Evolutionary conservation across 257 asterid genomes (phyloP), one percentile per base, ranked within the genome.

Genomic region (Haberlea rhodopensis): DNA sequence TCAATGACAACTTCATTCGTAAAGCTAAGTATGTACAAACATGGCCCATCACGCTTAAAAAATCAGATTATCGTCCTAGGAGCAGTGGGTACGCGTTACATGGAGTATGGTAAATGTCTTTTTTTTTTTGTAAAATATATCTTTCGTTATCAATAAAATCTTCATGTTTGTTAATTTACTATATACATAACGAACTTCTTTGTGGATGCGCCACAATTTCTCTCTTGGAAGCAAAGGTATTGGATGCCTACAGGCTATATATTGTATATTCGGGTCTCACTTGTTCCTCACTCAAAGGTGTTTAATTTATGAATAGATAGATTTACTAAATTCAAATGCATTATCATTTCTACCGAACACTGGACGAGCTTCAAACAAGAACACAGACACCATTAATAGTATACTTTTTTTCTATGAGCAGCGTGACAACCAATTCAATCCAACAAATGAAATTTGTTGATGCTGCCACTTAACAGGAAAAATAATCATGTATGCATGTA

Each of bases 141-240:
- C 37, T 10, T n/a, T n/a, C n/a, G n/a, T n/a, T n/a, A n/a, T n/a
- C n/a, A n/a, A n/a, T n/a, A n/a, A n/a, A 29, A 29, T 29, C 37
- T 5, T 29, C 6, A 29, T n/a, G n/a, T 29, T 29, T 29, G 9
- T 29, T 29, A 29, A 7, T 29, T 8, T 29, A 29, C 37, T 1
- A 29, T 7, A 29, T 29, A 4, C 37, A 28, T 6, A 28, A 28
- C 6, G 32, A 8, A 34, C 43, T 32, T 32, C 43, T 32, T 32
- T 32, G 62, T 60, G 53, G 73, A 68, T 7, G 55, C 16, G 55
- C 25, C 34, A 57, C 13, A 2, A 40, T 19, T 54, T 55, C 10
- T 85, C 76, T 78, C 90, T 84, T 86, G 71, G 78, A 81, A 84
- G 82, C 85, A 25, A 84, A 79, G 90, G 85, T 71, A 71, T 68